Percentiles rank a stretch among this genome's conserved stretches.
phyloP scores from a whole-genome alignment of 192 early-diverging fungal genomes.

The Funneliformis geosporum region DNA sequence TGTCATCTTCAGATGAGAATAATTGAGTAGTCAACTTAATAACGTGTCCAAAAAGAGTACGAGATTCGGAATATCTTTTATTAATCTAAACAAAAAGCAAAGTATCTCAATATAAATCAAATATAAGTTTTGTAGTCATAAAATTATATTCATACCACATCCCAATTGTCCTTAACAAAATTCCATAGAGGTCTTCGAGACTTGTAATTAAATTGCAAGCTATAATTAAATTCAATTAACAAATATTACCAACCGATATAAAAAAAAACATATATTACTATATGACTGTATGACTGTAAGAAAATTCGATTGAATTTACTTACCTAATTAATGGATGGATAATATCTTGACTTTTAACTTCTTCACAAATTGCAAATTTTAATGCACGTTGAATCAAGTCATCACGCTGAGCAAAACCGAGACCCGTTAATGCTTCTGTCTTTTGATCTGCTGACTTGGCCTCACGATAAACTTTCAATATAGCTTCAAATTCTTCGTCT shows the following conservation, averaged over 20 bases:
- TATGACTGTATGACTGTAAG: no score
- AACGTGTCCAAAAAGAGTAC: conserved; percentile 48
- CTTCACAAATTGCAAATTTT: conserved; percentile 61
- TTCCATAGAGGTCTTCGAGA: conserved; percentile 66
- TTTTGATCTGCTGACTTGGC: conserved; percentile 66
- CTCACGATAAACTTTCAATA: conserved; percentile 63
- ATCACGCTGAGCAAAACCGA: conserved; percentile 58
- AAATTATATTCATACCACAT: conserved; percentile 40
- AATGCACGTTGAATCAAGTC: conserved; percentile 64
- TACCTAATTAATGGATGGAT: conserved; percentile 50
- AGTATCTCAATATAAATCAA: background rate
- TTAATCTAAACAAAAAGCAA: background rate
- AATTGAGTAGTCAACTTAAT: conserved; percentile 47
- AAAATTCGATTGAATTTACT: no score
- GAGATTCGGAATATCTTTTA: conserved; percentile 53
- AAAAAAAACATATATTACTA: no score
- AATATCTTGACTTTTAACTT: conserved; percentile 77
- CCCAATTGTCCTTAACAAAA: conserved; percentile 65
- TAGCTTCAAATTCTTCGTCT: conserved; percentile 63
- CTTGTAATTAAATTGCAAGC: conserved; percentile 54
- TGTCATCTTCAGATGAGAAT: conserved; percentile 55
- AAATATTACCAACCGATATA: no score
- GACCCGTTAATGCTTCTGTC: conserved; percentile 61
- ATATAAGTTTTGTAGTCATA: no score
- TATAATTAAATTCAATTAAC: conserved; percentile 40